These are phyloP conservation scores for Adiantum capillusveneris DNA, from an alignment of 75 land plant genomes.

Conservation along the genomic window DNA sequence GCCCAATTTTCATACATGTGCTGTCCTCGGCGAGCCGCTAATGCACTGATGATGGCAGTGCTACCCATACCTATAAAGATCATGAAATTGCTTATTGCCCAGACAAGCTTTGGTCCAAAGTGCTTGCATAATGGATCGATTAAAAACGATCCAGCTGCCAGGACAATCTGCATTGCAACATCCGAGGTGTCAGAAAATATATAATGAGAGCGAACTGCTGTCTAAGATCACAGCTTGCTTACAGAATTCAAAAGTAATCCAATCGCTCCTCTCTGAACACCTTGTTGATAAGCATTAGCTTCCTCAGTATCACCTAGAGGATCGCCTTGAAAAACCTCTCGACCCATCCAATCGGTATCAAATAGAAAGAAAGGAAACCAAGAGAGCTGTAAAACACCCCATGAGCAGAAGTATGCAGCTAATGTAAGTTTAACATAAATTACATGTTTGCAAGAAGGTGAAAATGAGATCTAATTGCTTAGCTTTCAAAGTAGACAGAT, in stretches of 20 bases:
- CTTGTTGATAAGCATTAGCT: constrained; percentile 55
- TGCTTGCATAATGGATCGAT: constrained; percentile 77
- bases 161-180: constrained; percentile 59
- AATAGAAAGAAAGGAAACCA: constrained; percentile 95
- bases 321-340: constrained; percentile 82
- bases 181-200: neutral
- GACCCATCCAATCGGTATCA: constrained; percentile 99
- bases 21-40: constrained; percentile 41
- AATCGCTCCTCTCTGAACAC: constrained; percentile 95
- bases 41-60: constrained; percentile 65
- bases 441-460: no score
- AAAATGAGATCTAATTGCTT: no score
- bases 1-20: constrained; percentile 41
- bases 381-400: no score
- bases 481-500: no score
- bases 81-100: constrained; percentile 93
- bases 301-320: constrained; percentile 49
- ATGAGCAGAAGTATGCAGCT: no score
- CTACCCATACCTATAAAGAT: constrained; percentile 82
- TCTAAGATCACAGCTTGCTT: no score
- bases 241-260: constrained; percentile 98
- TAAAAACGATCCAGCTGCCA: constrained; percentile 74
- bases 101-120: constrained; percentile 63
- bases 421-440: no score
- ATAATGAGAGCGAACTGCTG: no score